Conservation (phyloP, 1,284 basidiomycete species). For the Trichosporon faecale region DNA sequence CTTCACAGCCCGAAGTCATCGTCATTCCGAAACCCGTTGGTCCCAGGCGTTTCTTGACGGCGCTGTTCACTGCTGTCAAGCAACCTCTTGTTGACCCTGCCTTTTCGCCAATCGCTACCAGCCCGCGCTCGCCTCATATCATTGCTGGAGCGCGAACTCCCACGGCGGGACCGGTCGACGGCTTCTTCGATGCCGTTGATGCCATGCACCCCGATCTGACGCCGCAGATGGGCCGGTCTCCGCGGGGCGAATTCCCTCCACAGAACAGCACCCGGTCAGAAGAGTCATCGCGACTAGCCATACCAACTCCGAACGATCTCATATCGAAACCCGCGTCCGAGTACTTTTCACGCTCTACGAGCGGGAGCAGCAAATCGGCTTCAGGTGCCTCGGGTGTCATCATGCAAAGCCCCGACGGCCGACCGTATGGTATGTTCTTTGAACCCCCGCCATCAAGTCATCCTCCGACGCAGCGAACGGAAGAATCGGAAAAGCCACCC, state of each 20-base stretch:
- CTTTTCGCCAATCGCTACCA: conserved; percentile 87
- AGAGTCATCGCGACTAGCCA: conserved; percentile 8
- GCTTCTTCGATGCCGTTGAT: conserved; percentile 43
- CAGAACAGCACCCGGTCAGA: conserved; percentile 22
- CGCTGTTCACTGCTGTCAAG: conserved; percentile 77
- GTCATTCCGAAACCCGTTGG: conserved; percentile 94
- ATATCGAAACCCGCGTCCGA: conserved; percentile 69
- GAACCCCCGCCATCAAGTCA: conserved; percentile 60
- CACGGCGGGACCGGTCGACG: conserved; percentile 22
- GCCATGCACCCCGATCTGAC: conserved; percentile 2
- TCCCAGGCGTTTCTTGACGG: conserved; percentile 81
- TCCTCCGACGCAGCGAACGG: background rate
- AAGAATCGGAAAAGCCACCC: background rate
- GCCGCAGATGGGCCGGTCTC: conserved; percentile 34
- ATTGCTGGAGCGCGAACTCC: conserved; percentile 36
- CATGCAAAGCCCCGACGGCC: conserved; percentile 87
- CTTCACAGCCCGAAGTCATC: conserved; percentile 72
- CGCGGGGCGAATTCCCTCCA: conserved; percentile 36
- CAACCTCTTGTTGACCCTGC: conserved; percentile 82
- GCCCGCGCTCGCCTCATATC: conserved; percentile 66
- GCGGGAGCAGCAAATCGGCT: conserved; percentile 62
- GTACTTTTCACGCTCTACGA: conserved; percentile 75
- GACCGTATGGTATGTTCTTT: conserved; percentile 91
- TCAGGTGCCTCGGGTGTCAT: conserved; percentile 83
- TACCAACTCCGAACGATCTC: conserved; percentile 63